Percentiles rank a stretch among this genome's conserved stretches.
Evolutionary conservation across 768 basidiomycete genomes (phyloP).

Genomic region (Polyporus arcularius): DNA sequence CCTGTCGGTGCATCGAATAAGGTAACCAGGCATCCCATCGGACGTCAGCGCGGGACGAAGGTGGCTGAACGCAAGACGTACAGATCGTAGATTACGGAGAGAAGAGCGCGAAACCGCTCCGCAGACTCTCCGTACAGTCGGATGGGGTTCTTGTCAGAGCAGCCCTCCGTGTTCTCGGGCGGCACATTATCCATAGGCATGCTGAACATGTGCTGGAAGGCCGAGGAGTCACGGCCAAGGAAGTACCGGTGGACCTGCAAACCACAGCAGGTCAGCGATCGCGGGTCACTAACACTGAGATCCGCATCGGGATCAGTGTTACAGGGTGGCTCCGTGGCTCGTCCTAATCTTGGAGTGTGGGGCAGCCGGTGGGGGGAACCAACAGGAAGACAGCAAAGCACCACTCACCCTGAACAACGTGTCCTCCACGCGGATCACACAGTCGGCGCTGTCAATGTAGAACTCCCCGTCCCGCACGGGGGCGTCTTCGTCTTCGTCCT

Average conservation of each 20-base stretch:
- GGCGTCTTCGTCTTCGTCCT: background rate
- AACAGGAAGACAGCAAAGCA: background rate
- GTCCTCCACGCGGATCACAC: conserved; percentile 60
- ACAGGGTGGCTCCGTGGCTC: background rate
- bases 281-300: conserved; percentile 6
- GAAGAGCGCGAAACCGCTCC: conserved; percentile 39
- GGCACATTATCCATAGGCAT: conserved; percentile 15
- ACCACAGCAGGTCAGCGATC: conserved; percentile 10
- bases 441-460: conserved; percentile 71
- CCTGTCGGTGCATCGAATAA: conserved; percentile 1
- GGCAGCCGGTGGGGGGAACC: background rate
- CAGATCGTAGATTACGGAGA: conserved; percentile 43
- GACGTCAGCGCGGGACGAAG: background rate
- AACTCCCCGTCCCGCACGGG: conserved; percentile 49
- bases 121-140: conserved; percentile 39
- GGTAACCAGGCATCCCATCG: background rate
- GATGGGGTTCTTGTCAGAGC: conserved; percentile 37
- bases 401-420: conserved; percentile 66
- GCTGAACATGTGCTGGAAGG: conserved; percentile 34
- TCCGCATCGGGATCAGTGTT: conserved; percentile 15
- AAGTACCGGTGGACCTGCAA: conserved; percentile 32
- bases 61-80: conserved; percentile 24
- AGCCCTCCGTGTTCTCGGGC: conserved; percentile 23
- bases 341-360: conserved; percentile 6
- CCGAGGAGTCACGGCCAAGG: conserved; percentile 32